Evolutionary conservation across 192 early-diverging fungal genomes (phyloP).

Genomic region (Chytriomyces hyalinus): DNA sequence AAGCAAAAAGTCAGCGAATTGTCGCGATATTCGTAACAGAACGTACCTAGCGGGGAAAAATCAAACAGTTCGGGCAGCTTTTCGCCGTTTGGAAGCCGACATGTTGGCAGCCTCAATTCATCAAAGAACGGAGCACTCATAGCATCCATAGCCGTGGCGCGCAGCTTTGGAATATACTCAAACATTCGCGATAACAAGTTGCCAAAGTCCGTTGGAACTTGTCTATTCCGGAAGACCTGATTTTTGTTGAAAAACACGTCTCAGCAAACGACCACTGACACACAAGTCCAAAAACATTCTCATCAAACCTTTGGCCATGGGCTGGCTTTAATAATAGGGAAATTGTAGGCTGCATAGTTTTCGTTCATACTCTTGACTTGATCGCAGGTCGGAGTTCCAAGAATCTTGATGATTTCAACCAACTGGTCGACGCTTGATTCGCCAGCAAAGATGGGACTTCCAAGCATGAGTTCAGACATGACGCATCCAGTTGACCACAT

Average conservation of each 20-base stretch:
- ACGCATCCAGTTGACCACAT: constrained; percentile 97
- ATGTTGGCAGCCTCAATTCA: constrained; percentile 86
- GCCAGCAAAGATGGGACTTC: constrained; percentile 92
- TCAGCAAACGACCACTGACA: neutral
- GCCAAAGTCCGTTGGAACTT: constrained; percentile 81
- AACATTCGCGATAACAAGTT: constrained; percentile 84
- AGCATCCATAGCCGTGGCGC: constrained; percentile 87
- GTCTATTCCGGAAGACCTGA: constrained; percentile 82
- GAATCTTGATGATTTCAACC: constrained; percentile 99
- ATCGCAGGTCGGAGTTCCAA: constrained; percentile 94
- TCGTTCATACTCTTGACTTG: constrained; percentile 98
- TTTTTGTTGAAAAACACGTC: neutral
- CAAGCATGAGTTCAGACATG: constrained; percentile 94
- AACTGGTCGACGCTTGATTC: constrained; percentile 98
- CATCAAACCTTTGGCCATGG: constrained; percentile 78
- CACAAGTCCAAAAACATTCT: neutral
- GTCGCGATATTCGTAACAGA: neutral
- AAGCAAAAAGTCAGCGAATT: constrained; percentile 8
- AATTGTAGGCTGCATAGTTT: constrained; percentile 98
- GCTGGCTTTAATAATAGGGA: constrained; percentile 95
- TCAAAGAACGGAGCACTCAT: constrained; percentile 97
- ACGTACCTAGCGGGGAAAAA: constrained; percentile 76
- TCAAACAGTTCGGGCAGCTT: constrained; percentile 91
- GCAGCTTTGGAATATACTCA: constrained; percentile 86
- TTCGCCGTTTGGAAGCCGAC: constrained; percentile 80